Conservation (phyloP, 1,284 basidiomycete genomes). For the Fomes fomentarius region DNA sequence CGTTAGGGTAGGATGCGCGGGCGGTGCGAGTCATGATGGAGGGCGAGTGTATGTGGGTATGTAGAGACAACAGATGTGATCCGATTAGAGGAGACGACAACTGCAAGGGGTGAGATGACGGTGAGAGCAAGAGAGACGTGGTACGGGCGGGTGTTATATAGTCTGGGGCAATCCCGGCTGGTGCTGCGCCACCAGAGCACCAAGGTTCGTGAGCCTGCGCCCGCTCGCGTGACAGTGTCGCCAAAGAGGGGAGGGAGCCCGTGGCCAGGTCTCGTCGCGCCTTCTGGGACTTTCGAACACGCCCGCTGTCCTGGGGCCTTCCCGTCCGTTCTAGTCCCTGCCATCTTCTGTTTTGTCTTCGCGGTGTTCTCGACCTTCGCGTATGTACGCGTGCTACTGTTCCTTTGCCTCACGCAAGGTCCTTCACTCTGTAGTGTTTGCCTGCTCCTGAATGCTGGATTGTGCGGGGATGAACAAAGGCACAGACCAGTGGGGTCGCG, state of each 20-base stretch:
- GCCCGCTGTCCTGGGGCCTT: slow-evolving; percentile 1
- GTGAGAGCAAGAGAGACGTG: not conserved
- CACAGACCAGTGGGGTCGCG: too few species aligned
- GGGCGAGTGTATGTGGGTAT: not conserved
- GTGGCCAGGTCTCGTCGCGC: slow-evolving; percentile 9
- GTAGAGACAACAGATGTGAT: not conserved
- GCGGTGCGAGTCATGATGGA: slow-evolving; percentile 74
- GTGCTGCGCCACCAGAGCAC: slow-evolving; percentile 25
- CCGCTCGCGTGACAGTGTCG: slow-evolving; percentile 22
- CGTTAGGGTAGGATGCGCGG: slow-evolving; percentile 74
- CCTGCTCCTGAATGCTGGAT: too few species aligned
- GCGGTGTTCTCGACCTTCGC: too few species aligned
- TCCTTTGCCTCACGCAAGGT: too few species aligned
- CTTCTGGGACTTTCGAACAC: slow-evolving; percentile 24
- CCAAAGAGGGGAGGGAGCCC: slow-evolving; percentile 9
- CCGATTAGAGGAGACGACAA: too few species aligned
- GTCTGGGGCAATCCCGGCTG: not conserved
- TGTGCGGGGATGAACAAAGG: too few species aligned
- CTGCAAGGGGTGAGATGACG: too few species aligned
- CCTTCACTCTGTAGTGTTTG: too few species aligned
- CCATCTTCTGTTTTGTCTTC: too few species aligned
- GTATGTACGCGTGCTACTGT: too few species aligned
- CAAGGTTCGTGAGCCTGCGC: slow-evolving; percentile 5
- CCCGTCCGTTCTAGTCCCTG: slow-evolving; percentile 23
- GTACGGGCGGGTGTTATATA: slow-evolving; percentile 13